Evolutionary conservation across 345 rosid species (phyloP).

Genomic region (Euphorbia peplus): DNA sequence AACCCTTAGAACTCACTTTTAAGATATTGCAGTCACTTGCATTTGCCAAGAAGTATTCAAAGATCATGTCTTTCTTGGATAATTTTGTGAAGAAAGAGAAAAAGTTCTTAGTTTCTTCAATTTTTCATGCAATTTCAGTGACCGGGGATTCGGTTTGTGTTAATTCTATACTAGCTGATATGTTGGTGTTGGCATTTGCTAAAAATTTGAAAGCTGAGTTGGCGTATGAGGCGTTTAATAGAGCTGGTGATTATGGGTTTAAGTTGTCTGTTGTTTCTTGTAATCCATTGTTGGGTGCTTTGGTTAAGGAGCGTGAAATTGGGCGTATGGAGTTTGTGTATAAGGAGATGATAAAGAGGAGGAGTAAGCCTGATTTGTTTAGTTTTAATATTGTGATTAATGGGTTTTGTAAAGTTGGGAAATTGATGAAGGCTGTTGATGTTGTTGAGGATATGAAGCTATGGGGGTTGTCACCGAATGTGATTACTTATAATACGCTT

Average conservation of each 20-base stretch:
- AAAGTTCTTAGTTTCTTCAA: conserved; percentile 40
- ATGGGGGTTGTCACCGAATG: conserved; percentile 47
- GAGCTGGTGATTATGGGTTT: conserved; percentile 68
- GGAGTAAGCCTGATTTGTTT: conserved; percentile 38
- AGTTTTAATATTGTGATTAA: conserved; percentile 59
- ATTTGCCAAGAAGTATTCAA: conserved; percentile 43
- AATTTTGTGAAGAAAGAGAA: conserved; percentile 41
- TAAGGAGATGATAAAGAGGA: conserved; percentile 65
- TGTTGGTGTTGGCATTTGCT: conserved; percentile 60
- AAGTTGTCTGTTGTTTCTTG: conserved; percentile 63
- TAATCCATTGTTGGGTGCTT: conserved; percentile 66
- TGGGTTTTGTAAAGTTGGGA: conserved; percentile 69
- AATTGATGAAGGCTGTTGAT: conserved; percentile 62
- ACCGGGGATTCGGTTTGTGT: conserved; percentile 46
- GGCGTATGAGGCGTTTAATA: conserved; percentile 69
- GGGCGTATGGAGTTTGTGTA: conserved; percentile 56
- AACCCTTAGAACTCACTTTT: conserved; percentile 45
- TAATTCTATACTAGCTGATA: conserved; percentile 56
- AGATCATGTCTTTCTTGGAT: conserved; percentile 64
- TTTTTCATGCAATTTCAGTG: conserved; percentile 58
- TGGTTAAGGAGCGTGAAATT: conserved; percentile 46
- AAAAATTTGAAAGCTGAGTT: conserved; percentile 39
- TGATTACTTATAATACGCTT: conserved; percentile 61
- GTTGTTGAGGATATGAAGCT: conserved; percentile 67
- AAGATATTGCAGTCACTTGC: conserved; percentile 48